phyloP scores from a whole-genome alignment of 2,329 filamentous ascomycete species.

The Exophiala oligosperma region DNA sequence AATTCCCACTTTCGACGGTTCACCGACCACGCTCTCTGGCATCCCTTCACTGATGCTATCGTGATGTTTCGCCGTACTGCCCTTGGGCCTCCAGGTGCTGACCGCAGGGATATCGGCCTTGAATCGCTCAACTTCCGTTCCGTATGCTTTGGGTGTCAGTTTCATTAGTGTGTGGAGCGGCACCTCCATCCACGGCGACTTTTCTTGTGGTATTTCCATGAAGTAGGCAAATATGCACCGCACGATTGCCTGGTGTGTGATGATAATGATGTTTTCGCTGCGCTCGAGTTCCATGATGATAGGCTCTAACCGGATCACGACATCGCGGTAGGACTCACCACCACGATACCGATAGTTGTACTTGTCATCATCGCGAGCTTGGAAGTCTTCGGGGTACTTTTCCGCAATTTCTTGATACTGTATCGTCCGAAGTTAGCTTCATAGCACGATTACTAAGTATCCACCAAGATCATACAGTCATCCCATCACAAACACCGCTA shows the following conservation, averaged over 20 bases:
- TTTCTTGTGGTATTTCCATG: constrained; percentile 91
- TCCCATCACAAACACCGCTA: constrained; percentile 90
- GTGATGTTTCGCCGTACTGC: constrained; percentile 25
- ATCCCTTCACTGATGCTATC: constrained; percentile 23
- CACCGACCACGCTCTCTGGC: constrained; percentile 19
- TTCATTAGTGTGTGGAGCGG: constrained; percentile 96
- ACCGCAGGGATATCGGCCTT: constrained; percentile 93
- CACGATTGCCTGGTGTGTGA: constrained; percentile 95
- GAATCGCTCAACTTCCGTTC: constrained; percentile 83
- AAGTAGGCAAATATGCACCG: constrained; percentile 99
- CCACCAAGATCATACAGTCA: constrained; percentile 55
- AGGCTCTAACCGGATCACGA: constrained; percentile 94
- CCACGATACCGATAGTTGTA: constrained; percentile 99
- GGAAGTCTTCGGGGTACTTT: constrained; percentile 89
- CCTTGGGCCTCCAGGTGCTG: constrained; percentile 93
- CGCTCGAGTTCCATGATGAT: constrained; percentile 99
- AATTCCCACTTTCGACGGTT: constrained; percentile 7
- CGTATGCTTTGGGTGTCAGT: constrained; percentile 90
- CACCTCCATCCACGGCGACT: constrained; percentile 98
- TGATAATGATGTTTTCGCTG: constrained; percentile 94
- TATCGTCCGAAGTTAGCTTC: neutral
- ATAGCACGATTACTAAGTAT: neutral
- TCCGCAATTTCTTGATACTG: constrained; percentile 87
- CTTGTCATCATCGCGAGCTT: constrained; percentile 94
- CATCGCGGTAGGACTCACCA: constrained; percentile 92